These are phyloP conservation scores for Phytophthora sp. DNA, from an alignment of 352 stramenopile genomes.

Conservation along the genomic window DNA sequence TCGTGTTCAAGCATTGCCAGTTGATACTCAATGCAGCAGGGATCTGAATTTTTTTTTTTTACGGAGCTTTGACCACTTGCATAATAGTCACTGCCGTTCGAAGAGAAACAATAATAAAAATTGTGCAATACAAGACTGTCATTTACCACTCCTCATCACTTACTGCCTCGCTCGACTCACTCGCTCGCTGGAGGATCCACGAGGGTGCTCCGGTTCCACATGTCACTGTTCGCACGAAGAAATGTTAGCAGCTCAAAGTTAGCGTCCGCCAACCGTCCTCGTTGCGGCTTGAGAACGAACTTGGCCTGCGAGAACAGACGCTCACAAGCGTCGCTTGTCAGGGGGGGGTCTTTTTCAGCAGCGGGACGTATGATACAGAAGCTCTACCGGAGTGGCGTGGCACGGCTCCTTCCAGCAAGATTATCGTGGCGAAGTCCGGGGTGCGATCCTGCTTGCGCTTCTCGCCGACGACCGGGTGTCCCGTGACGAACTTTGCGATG, in stretches of 20 bases:
- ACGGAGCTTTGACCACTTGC: too few species aligned
- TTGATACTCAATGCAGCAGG: too few species aligned
- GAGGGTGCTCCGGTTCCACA: background rate
- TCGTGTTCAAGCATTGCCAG: too few species aligned
- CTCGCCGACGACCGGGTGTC: background rate
- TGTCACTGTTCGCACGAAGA: conserved; percentile 7
- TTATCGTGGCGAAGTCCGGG: conserved; percentile 4
- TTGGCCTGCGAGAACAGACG: conserved; percentile 5
- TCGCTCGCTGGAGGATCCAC: too few species aligned
- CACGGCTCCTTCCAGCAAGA: background rate
- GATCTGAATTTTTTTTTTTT: too few species aligned
- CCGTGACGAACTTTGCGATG: background rate
- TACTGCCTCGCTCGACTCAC: too few species aligned
- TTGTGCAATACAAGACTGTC: too few species aligned
- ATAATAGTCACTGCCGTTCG: too few species aligned
- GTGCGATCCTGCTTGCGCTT: conserved; percentile 2
- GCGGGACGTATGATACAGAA: background rate
- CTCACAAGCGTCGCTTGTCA: conserved; percentile 18
- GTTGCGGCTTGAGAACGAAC: background rate
- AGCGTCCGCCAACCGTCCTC: background rate
- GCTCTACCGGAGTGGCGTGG: background rate
- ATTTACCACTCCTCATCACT: too few species aligned
- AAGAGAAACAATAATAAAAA: too few species aligned
- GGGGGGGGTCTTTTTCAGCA: conserved; percentile 11
- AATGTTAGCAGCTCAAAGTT: conserved; percentile 23